These are phyloP conservation scores for Litchi chinensis DNA, from an alignment of 345 rosid species.

Conservation along the genomic window DNA sequence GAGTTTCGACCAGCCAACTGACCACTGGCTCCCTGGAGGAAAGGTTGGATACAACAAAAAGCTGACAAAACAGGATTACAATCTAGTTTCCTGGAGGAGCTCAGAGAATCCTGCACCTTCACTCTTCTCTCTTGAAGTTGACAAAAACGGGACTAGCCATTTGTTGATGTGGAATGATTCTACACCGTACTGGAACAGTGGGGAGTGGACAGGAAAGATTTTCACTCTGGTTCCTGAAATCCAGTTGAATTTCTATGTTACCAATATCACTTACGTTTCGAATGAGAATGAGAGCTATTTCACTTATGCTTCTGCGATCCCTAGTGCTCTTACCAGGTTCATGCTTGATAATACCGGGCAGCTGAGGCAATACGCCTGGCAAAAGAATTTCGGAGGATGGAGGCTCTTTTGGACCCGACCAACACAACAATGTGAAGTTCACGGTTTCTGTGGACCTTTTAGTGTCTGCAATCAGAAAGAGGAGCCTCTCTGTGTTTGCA, in stretches of 20 bases:
- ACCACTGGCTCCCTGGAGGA: slow-evolving; percentile 29
- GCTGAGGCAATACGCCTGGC: slow-evolving; percentile 10
- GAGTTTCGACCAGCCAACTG: slow-evolving; percentile 36
- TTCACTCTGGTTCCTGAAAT: slow-evolving; percentile 14
- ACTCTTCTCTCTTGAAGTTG: slow-evolving; percentile 21
- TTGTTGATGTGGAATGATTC: slow-evolving; percentile 16
- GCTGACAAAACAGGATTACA: neutral
- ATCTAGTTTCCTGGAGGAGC: slow-evolving; percentile 29
- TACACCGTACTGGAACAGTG: slow-evolving; percentile 18
- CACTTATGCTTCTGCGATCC: slow-evolving; percentile 9
- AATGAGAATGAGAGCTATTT: slow-evolving; percentile 16
- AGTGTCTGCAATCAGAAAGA: slow-evolving; percentile 9
- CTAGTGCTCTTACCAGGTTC: slow-evolving; percentile 9
- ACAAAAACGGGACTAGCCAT: slow-evolving; percentile 16
- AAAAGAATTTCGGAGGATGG: neutral
- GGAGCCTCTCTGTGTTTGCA: slow-evolving; percentile 12
- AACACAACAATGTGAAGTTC: slow-evolving; percentile 16
- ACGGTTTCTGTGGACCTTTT: slow-evolving; percentile 22
- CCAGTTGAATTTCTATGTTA: neutral
- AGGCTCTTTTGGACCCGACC: slow-evolving; percentile 15
- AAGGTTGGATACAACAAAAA: slow-evolving; percentile 28
- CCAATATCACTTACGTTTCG: slow-evolving; percentile 5
- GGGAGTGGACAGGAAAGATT: slow-evolving; percentile 25
- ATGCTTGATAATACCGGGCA: slow-evolving; percentile 3
- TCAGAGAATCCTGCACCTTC: slow-evolving; percentile 35